These are phyloP conservation scores for Monilinia polystroma DNA, from an alignment of 2,329 filamentous ascomycete species.

Conservation along the genomic window DNA sequence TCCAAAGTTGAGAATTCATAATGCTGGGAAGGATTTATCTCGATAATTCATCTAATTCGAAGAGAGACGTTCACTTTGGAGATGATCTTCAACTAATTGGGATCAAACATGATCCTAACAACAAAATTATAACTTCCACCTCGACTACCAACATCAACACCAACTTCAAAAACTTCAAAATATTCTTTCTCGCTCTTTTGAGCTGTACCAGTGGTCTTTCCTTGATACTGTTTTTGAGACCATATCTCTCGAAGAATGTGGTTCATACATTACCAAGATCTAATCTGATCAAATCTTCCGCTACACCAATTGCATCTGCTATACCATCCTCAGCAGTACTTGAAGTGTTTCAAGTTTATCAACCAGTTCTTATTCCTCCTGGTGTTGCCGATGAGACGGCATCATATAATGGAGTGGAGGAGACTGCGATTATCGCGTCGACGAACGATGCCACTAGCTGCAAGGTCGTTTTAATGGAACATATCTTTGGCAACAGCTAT, in stretches of 20 bases:
- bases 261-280: conserved; percentile 1
- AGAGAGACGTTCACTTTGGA: background rate
- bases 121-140: background rate
- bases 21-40: conserved; percentile 9
- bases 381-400: conserved; percentile 44
- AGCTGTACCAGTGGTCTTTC: conserved; percentile 10
- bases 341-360: conserved; percentile 68
- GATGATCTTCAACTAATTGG: background rate
- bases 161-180: conserved; percentile 1
- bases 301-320: conserved; percentile 29
- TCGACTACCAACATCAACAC: no score
- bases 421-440: conserved; percentile 32
- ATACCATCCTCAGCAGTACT: conserved; percentile 42
- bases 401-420: conserved; percentile 34
- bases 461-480: conserved; percentile 62
- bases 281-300: conserved; percentile 32
- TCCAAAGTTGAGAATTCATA: background rate
- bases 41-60: background rate
- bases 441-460: conserved; percentile 43
- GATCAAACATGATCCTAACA: background rate
- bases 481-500: conserved; percentile 72
- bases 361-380: conserved; percentile 58
- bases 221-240: conserved; percentile 23
- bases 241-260: conserved; percentile 2
- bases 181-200: conserved; percentile 1